Evolutionary conservation across 441 rosid species (phyloP), one percentile per base, ranked within the genome.

Genomic region (Kokia cookei): DNA sequence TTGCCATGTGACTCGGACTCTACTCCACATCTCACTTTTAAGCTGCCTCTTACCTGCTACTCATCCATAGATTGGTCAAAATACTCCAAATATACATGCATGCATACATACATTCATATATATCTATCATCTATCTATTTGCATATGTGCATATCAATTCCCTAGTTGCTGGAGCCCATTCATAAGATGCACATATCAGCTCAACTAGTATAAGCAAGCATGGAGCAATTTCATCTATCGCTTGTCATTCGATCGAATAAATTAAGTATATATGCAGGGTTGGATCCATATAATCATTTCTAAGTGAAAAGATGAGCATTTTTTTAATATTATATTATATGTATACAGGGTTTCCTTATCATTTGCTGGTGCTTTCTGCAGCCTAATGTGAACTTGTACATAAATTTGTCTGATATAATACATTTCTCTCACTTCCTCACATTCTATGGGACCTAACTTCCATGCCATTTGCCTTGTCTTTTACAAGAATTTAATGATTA

Each of bases 1-100:
- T 58, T 60, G 35, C 42, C 85, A 78, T 66, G 84, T 74, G 80
- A 73, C 73, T 67, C 50, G 72, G 79, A 71, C 73, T 67, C 61
- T 55, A 47, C 51, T 63, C 45, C 71, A 27, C 29, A 63, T 35
- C 73, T 69, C 68, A 63, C 50, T 65, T 40, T 6, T 2, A 65
- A 65, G 69, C 53, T 22, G 55, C 57, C 55, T 24, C 63, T 40
- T 14, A 29, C 62, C 32, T 3, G 27, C 59, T 54, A 48, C 43
- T 40, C 43, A 40, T 40, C 54, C 54, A 48, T 14, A 5, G n/a
- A 1, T 35, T 62, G 66, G 45, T 62, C 66, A 62, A 62, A 62
- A 62, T 13, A 58, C 62, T 15, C n/a, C 54, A 48, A 48, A 55
- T 55, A 22, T n/a, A 15, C 55, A 13, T 50, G 19, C 55, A 50